Evolutionary conservation across 1,139 yeast genomes (phyloP), one percentile per base, ranked within the genome.

Genomic region (Hyphopichia buzzinii): DNA sequence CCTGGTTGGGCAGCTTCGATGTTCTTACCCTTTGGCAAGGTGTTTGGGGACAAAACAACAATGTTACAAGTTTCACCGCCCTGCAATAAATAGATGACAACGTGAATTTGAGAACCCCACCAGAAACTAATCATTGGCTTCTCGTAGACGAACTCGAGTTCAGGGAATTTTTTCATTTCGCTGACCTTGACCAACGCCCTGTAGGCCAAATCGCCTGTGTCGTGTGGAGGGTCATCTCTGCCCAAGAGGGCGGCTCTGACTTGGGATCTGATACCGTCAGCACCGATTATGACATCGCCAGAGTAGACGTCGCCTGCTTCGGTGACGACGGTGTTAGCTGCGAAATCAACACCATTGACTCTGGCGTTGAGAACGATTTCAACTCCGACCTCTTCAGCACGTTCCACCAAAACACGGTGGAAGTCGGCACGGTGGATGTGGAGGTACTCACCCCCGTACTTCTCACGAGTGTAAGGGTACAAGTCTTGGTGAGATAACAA

Each of bases 261-360:
- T 14, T 43, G 41, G 4, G 67, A 60, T 36, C 56, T 54, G 34
- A 65, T 52, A 3, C 72, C 72, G 45, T 65, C 72, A 28, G 67
- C 67, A 6, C 67, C 72, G 30, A 65, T 46, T 11, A 66, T 49
- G 24, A 65, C 47, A 42, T 65, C 72, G 8, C 55, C 67, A 3
- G 47, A 36, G 33, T 47, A 50, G 4, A 31, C 40, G 3, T 38
- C 39, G 8, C 64, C 64, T 31, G 46, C 47, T 11, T 49, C 41
- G 11, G 55, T 49, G 11, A 47, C 44, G n/a, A 62, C 57, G 3
- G 49, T 40, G 4, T 47, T 44, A 4, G 49, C 41, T 7, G 48
- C 47, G 31, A 49, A 56, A 36, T 62, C 59, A 17, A 57, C 49
- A 8, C 40, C 31, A 14, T 38, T 41, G 12, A 61, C 62, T 16